Conservation (phyloP, 2,329 filamentous ascomycete genomes). For the Chrysoporthe austroafricana region DNA sequence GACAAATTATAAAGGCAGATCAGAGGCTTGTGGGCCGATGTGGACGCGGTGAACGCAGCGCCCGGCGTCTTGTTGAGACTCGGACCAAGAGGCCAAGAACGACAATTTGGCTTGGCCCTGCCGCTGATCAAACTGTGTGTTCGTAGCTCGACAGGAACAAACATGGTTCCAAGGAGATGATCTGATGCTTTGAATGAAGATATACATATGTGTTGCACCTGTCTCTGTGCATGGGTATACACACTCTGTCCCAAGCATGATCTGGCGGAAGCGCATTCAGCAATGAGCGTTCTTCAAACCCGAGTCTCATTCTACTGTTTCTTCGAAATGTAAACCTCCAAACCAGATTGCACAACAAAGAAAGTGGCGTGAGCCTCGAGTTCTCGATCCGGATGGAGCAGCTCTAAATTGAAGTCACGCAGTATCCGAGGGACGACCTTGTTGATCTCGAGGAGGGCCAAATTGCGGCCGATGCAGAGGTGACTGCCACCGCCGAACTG, state of each 20-base stretch:
- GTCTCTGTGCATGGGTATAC: not conserved
- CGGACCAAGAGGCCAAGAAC: too few relatives aligned
- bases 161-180: not conserved
- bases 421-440: slow-evolving; percentile 60
- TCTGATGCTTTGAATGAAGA: not conserved
- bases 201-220: not conserved
- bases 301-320: slow-evolving; percentile 28
- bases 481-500: slow-evolving; percentile 59
- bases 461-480: slow-evolving; percentile 58
- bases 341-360: slow-evolving; percentile 62
- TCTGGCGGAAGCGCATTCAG: not conserved
- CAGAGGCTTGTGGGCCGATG: too few relatives aligned
- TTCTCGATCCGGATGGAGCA: slow-evolving; percentile 53
- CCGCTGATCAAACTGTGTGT: too few relatives aligned
- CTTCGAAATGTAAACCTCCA: slow-evolving; percentile 54
- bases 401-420: slow-evolving; percentile 57
- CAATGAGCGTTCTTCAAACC: not conserved
- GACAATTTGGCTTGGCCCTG: too few relatives aligned
- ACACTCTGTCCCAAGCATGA: not conserved
- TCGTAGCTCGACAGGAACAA: not conserved
- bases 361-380: slow-evolving; percentile 60
- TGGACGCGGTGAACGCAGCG: too few relatives aligned
- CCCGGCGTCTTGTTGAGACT: too few relatives aligned
- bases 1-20: too few relatives aligned
- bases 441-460: slow-evolving; percentile 61